Evolutionary conservation across 345 rosid species (phyloP).

Genomic region (Balakata baccata): DNA sequence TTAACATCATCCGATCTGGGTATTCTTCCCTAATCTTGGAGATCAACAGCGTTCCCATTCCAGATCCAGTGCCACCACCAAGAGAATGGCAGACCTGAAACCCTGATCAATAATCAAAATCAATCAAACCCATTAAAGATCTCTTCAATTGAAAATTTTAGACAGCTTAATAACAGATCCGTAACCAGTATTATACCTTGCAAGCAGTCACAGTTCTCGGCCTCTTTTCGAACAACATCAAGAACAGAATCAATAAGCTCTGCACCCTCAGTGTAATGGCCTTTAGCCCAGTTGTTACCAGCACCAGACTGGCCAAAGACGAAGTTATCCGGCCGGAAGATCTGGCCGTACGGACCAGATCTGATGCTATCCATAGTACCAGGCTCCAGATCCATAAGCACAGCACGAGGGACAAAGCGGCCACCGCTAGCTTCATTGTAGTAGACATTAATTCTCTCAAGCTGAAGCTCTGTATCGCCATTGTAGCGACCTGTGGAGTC

Average conservation of each 20-base stretch:
- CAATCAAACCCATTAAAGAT: neutral
- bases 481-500: constrained; percentile 27
- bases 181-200: constrained; percentile 10
- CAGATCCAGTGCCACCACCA: constrained; percentile 35
- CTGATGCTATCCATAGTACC: constrained; percentile 31
- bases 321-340: constrained; percentile 29
- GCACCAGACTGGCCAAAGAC: constrained; percentile 33
- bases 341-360: constrained; percentile 29
- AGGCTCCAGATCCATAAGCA: constrained; percentile 34
- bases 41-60: constrained; percentile 32
- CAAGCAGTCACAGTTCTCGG: constrained; percentile 32
- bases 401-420: constrained; percentile 31
- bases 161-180: neutral
- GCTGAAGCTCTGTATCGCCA: constrained; percentile 26
- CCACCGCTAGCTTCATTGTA: constrained; percentile 31
- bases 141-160: neutral
- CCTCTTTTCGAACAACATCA: constrained; percentile 31
- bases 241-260: constrained; percentile 32
- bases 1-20: constrained; percentile 33
- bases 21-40: constrained; percentile 32
- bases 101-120: constrained; percentile 6
- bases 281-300: constrained; percentile 30
- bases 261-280: constrained; percentile 31
- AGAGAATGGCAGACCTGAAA: constrained; percentile 33
- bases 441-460: constrained; percentile 29